phyloP scores from a whole-genome alignment of 192 early-diverging fungal species.

The Glomus cerebriforme region DNA sequence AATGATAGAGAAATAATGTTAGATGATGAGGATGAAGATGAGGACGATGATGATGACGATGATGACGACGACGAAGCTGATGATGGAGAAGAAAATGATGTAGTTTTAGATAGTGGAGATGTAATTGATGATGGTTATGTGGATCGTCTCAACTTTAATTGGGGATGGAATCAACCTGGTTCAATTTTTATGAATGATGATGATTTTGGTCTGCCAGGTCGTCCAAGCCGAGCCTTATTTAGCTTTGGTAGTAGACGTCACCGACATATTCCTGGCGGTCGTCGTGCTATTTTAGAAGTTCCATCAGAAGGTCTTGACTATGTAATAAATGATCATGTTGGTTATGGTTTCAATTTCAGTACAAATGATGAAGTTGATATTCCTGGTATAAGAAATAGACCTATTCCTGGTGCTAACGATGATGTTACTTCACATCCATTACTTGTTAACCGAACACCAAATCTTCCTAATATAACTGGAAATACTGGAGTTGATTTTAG shows the following conservation, averaged over 20 bases:
- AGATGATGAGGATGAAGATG: slow-evolving; percentile 57
- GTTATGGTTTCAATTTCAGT: slow-evolving; percentile 40
- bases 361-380: slow-evolving; percentile 39
- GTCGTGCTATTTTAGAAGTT: slow-evolving; percentile 40
- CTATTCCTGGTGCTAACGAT: slow-evolving; percentile 48
- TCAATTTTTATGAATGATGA: slow-evolving; percentile 39
- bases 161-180: slow-evolving; percentile 40
- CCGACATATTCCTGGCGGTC: slow-evolving; percentile 37
- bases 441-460: slow-evolving; percentile 52
- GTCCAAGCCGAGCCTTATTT: slow-evolving; percentile 36
- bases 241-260: slow-evolving; percentile 48
- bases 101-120: slow-evolving; percentile 54
- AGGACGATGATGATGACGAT: slow-evolving; percentile 56
- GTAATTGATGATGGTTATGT: slow-evolving; percentile 49
- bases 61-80: slow-evolving; percentile 52
- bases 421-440: slow-evolving; percentile 67
- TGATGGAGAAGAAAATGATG: slow-evolving; percentile 48
- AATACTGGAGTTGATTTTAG: slow-evolving; percentile 20
- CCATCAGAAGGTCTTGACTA: slow-evolving; percentile 41
- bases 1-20: slow-evolving; percentile 58
- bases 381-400: slow-evolving; percentile 41
- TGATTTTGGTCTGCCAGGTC: slow-evolving; percentile 40
- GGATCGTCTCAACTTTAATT: slow-evolving; percentile 39
- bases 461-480: slow-evolving; percentile 8
- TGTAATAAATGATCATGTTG: slow-evolving; percentile 38